A percentile compares a stretch with the other conserved stretches of the same genome.
phyloP scores from a whole-genome alignment of 805 yeast genomes.

The Yarrowia sp. region DNA sequence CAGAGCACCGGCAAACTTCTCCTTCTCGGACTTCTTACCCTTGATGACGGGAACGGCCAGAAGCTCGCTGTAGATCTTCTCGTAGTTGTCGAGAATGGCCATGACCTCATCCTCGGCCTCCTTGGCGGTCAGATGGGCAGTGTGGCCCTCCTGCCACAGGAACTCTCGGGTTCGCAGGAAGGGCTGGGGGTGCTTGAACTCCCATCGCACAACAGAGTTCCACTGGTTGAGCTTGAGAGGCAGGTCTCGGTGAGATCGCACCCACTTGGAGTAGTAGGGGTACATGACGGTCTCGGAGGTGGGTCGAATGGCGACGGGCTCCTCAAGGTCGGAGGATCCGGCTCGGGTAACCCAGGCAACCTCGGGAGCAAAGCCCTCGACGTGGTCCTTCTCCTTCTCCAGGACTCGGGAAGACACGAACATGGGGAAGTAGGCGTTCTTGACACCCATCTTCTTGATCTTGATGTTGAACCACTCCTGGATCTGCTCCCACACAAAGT shows the following conservation, averaged over 20 bases:
- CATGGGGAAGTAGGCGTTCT: constrained; percentile 97
- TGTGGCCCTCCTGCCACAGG: constrained; percentile 99
- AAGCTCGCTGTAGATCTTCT: constrained; percentile 79
- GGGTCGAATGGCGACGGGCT: constrained; percentile 98
- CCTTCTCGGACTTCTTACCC: constrained; percentile 95
- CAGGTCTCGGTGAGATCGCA: constrained; percentile 95
- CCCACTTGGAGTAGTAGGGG: constrained; percentile 99
- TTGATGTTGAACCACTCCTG: constrained; percentile 78
- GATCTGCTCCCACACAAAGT: constrained; percentile 89
- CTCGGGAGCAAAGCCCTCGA: constrained; percentile 99
- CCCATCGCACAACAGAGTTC: constrained; percentile 99
- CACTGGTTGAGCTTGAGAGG: constrained; percentile 97
- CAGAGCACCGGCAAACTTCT: constrained; percentile 96
- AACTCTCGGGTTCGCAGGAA: constrained; percentile 98
- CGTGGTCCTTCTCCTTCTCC: constrained; percentile 97
- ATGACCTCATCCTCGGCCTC: constrained; percentile 81
- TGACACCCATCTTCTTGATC: constrained; percentile 86
- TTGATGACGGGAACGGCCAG: constrained; percentile 96
- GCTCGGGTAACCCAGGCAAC: constrained; percentile 99
- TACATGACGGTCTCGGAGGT: constrained; percentile 99
- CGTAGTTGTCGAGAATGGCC: constrained; percentile 82
- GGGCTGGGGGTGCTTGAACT: constrained; percentile 99
- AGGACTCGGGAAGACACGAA: constrained; percentile 88
- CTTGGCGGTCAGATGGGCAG: constrained; percentile 83
- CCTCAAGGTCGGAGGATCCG: constrained; percentile 89